A percentile compares a stretch with the other conserved stretches of the same genome.
phyloP scores from a whole-genome alignment of 2,329 filamentous ascomycete genomes.

The Parastagonospora avenae region DNA sequence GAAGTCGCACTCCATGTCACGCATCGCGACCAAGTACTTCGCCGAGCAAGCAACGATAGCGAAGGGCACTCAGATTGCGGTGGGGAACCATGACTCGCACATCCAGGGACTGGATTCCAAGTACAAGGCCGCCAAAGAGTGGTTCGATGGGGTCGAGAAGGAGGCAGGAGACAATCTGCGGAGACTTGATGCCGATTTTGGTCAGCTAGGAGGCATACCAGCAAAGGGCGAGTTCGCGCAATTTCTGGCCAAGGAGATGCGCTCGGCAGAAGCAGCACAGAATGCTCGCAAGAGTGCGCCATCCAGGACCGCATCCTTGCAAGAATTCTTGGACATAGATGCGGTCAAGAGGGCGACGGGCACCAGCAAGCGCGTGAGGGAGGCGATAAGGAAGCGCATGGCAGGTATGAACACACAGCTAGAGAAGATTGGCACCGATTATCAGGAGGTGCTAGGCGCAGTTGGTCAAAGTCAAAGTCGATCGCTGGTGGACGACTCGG shows the following conservation, averaged over 20 bases:
- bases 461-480: conserved; percentile 55
- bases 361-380: conserved; percentile 66
- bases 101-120: conserved; percentile 74
- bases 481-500: conserved; percentile 62
- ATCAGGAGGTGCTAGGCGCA: conserved; percentile 51
- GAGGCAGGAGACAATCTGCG: conserved; percentile 69
- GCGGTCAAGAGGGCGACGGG: conserved; percentile 74
- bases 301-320: conserved; percentile 31
- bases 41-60: conserved; percentile 77
- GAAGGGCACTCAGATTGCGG: conserved; percentile 80
- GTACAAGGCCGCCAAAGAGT: conserved; percentile 71
- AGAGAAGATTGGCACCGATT: conserved; percentile 48
- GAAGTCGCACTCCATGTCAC: conserved; percentile 70
- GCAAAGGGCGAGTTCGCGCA: conserved; percentile 69
- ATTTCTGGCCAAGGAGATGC: conserved; percentile 46
- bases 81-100: conserved; percentile 81
- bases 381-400: conserved; percentile 65
- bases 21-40: conserved; percentile 67
- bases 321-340: conserved; percentile 72
- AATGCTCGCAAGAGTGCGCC: conserved; percentile 29
- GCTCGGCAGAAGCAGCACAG: conserved; percentile 31
- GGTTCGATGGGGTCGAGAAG: conserved; percentile 69
- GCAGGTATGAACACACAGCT: conserved; percentile 50
- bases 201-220: conserved; percentile 66
- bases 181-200: conserved; percentile 72